Evolutionary conservation across 2,329 filamentous ascomycete species (phyloP).

Genomic region (Zymoseptoria ardabiliae): DNA sequence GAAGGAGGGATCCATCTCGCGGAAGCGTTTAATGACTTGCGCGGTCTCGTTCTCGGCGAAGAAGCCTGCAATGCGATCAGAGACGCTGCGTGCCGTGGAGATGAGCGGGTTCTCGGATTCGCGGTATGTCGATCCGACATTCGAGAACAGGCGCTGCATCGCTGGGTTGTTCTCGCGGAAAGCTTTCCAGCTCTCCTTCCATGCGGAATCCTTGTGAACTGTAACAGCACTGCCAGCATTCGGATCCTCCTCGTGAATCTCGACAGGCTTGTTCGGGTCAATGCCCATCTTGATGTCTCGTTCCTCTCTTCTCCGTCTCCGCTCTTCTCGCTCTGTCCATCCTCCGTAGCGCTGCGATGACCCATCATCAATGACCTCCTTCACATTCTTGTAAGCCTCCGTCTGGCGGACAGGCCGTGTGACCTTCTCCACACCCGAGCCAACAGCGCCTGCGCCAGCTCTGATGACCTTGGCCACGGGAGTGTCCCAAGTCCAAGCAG

Average conservation of each 20-base stretch:
- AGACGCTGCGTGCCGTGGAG: slow-evolving; percentile 85
- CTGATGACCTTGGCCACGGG: slow-evolving; percentile 84
- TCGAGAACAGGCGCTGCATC: slow-evolving; percentile 76
- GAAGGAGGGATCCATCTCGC: slow-evolving; percentile 90
- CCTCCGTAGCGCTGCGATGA: slow-evolving; percentile 93
- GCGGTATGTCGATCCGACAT: slow-evolving; percentile 78
- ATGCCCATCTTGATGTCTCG: slow-evolving; percentile 50
- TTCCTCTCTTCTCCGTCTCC: slow-evolving; percentile 67
- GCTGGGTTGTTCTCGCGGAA: slow-evolving; percentile 86
- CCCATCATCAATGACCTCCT: slow-evolving; percentile 93
- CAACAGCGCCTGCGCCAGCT: slow-evolving; percentile 77
- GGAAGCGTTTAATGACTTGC: slow-evolving; percentile 95
- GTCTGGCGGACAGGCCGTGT: slow-evolving; percentile 91
- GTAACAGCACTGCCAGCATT: slow-evolving; percentile 93
- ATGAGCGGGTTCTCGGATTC: slow-evolving; percentile 97
- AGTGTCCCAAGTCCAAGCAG: slow-evolving; percentile 96
- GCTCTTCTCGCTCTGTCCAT: slow-evolving; percentile 94
- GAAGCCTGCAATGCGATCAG: slow-evolving; percentile 86
- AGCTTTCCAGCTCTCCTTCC: slow-evolving; percentile 97
- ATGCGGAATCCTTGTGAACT: slow-evolving; percentile 90
- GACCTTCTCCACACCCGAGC: slow-evolving; percentile 83
- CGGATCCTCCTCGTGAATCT: slow-evolving; percentile 73
- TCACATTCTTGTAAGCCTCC: slow-evolving; percentile 86
- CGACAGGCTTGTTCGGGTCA: slow-evolving; percentile 35
- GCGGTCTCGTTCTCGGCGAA: slow-evolving; percentile 98